A percentile compares a stretch with the other conserved stretches of the same genome.
These are phyloP conservation scores for Leptographium radiaticola DNA, from an alignment of 2,329 filamentous ascomycete species.

Conservation along the genomic window DNA sequence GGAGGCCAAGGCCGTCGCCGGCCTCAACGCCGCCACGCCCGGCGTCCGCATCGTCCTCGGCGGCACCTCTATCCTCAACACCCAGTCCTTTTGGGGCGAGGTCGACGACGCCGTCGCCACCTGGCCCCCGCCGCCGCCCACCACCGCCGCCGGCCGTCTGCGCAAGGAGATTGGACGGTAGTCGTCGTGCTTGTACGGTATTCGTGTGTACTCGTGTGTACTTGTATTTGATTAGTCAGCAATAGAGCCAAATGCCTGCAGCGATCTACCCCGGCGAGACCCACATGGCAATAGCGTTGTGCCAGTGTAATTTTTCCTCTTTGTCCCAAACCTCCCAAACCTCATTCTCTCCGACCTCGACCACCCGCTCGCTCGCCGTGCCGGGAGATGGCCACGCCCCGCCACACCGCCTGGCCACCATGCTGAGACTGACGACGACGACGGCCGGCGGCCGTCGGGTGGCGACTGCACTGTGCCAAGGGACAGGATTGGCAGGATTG, in stretches of 20 bases:
- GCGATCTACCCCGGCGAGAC: not conserved
- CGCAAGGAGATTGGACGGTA: slow-evolving; percentile 18
- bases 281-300: not conserved
- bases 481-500: too few relatives aligned
- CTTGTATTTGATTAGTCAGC: not conserved
- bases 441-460: not conserved
- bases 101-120: slow-evolving; percentile 76
- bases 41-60: slow-evolving; percentile 82
- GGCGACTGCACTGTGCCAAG: not conserved
- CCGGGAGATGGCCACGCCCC: not conserved
- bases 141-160: slow-evolving; percentile 17
- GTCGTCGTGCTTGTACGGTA: too few relatives aligned
- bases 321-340: not conserved
- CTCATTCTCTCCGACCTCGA: not conserved
- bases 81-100: slow-evolving; percentile 76
- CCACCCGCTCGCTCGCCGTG: not conserved
- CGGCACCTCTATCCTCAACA: slow-evolving; percentile 81
- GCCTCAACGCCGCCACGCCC: slow-evolving; percentile 81
- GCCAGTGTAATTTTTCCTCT: not conserved
- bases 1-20: slow-evolving; percentile 91
- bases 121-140: slow-evolving; percentile 59
- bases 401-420: not conserved
- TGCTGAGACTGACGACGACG: slow-evolving; percentile 9
- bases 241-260: not conserved
- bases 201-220: not conserved